Conservation (phyloP, 1,284 basidiomycete genomes). For the Malassezia caprae region DNA sequence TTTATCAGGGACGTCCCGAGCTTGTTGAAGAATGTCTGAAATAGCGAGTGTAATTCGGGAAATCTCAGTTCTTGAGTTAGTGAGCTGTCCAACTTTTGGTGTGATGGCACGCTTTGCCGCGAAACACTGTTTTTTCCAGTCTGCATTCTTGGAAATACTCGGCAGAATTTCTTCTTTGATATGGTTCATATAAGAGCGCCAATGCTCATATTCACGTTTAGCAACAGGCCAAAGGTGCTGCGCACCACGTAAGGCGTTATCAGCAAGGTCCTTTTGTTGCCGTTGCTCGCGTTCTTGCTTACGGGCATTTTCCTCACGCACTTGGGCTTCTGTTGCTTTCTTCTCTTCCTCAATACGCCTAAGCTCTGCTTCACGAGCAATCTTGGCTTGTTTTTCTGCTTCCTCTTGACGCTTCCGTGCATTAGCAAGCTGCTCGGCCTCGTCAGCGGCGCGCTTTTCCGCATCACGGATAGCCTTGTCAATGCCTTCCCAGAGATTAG, state of each 20-base stretch:
- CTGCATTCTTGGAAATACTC: slow-evolving; percentile 59
- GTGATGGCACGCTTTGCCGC: slow-evolving; percentile 70
- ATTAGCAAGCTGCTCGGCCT: slow-evolving; percentile 29
- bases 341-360: slow-evolving; percentile 32
- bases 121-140: slow-evolving; percentile 51
- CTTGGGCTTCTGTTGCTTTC: slow-evolving; percentile 16
- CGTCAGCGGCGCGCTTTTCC: slow-evolving; percentile 27
- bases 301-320: slow-evolving; percentile 14
- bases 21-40: slow-evolving; percentile 52
- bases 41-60: slow-evolving; percentile 60
- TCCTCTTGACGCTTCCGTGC: slow-evolving; percentile 32
- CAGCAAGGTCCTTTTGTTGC: slow-evolving; percentile 14
- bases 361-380: slow-evolving; percentile 30
- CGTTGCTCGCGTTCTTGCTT: slow-evolving; percentile 23
- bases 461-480: slow-evolving; percentile 37
- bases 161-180: slow-evolving; percentile 69
- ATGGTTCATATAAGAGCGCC: slow-evolving; percentile 49
- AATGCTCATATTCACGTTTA: slow-evolving; percentile 27
- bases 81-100: slow-evolving; percentile 82
- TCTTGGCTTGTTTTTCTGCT: slow-evolving; percentile 29
- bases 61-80: slow-evolving; percentile 65
- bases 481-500: slow-evolving; percentile 39
- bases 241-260: slow-evolving; percentile 20
- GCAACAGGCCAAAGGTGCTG: slow-evolving; percentile 24
- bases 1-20: slow-evolving; percentile 36